Conservation (phyloP, 2,329 filamentous ascomycete species). For the Paecilomyces fulvus region DNA sequence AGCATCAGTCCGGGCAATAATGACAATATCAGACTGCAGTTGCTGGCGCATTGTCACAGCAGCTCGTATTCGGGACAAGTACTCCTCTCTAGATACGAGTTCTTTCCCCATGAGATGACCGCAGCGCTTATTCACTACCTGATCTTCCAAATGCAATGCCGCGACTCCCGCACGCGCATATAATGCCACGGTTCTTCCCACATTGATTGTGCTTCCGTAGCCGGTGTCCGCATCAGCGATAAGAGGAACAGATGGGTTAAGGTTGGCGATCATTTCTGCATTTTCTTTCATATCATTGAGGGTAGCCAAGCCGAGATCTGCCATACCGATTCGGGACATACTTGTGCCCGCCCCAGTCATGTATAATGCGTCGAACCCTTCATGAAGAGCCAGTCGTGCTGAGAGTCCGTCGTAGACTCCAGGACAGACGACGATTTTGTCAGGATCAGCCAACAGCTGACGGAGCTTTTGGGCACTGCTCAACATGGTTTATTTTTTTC, state of each 20-base stretch:
- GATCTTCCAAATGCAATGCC: constrained; percentile 46
- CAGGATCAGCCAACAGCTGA: constrained; percentile 30
- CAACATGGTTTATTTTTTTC: not conserved
- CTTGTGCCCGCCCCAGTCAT: constrained; percentile 60
- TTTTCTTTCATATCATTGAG: constrained; percentile 56
- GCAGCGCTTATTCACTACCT: constrained; percentile 36
- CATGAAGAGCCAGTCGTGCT: constrained; percentile 52
- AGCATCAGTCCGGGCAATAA: constrained; percentile 28
- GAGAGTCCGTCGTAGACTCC: constrained; percentile 63
- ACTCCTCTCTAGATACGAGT: constrained; percentile 15
- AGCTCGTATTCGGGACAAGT: constrained; percentile 15
- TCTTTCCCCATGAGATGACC: constrained; percentile 31
- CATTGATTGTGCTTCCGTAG: constrained; percentile 35
- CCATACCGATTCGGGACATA: constrained; percentile 52
- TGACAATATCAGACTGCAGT: constrained; percentile 21
- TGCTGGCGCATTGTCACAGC: constrained; percentile 21
- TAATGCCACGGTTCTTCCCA: constrained; percentile 29
- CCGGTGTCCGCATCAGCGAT: constrained; percentile 52
- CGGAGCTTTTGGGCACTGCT: constrained; percentile 22
- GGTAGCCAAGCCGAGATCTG: constrained; percentile 55
- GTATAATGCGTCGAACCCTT: constrained; percentile 57
- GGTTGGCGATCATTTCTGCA: constrained; percentile 55
- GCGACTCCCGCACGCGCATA: constrained; percentile 44
- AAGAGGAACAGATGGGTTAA: constrained; percentile 48
- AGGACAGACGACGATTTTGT: constrained; percentile 48